These are phyloP conservation scores for Terana coerulea DNA, from an alignment of 768 basidiomycete species.

Conservation along the genomic window DNA sequence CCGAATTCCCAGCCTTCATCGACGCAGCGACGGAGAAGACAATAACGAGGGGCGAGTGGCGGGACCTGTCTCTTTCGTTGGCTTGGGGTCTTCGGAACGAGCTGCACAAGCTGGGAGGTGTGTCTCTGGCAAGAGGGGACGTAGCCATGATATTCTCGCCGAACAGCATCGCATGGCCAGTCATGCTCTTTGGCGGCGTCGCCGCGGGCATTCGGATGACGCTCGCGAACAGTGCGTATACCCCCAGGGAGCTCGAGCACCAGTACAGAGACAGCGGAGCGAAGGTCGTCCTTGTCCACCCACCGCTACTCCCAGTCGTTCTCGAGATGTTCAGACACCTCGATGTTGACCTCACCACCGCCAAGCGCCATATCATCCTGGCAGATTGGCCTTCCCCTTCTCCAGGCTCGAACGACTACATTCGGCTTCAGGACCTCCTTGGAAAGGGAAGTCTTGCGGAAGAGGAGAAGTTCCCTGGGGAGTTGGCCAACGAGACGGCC, in stretches of 20 bases:
- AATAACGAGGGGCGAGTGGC: constrained; percentile 53
- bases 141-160: constrained; percentile 65
- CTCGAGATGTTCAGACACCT: constrained; percentile 51
- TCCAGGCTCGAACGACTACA: constrained; percentile 28
- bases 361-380: constrained; percentile 53
- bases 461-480: constrained; percentile 55
- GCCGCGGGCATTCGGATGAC: constrained; percentile 69
- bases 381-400: constrained; percentile 27
- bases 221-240: constrained; percentile 71
- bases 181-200: constrained; percentile 42
- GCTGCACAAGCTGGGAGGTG: constrained; percentile 16
- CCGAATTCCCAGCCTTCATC: constrained; percentile 48
- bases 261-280: constrained; percentile 71
- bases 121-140: constrained; percentile 45
- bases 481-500: constrained; percentile 51
- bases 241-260: constrained; percentile 59
- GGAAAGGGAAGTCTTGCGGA: constrained; percentile 41
- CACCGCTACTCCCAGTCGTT: constrained; percentile 51
- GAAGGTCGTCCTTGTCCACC: constrained; percentile 56
- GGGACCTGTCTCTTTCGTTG: constrained; percentile 50
- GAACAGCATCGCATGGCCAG: constrained; percentile 60
- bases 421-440: constrained; percentile 36
- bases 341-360: constrained; percentile 44
- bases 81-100: constrained; percentile 50
- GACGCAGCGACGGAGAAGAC: constrained; percentile 57